Evolutionary conservation across 2,329 filamentous ascomycete genomes (phyloP).

Genomic region (Aspergillus carbonarius): DNA sequence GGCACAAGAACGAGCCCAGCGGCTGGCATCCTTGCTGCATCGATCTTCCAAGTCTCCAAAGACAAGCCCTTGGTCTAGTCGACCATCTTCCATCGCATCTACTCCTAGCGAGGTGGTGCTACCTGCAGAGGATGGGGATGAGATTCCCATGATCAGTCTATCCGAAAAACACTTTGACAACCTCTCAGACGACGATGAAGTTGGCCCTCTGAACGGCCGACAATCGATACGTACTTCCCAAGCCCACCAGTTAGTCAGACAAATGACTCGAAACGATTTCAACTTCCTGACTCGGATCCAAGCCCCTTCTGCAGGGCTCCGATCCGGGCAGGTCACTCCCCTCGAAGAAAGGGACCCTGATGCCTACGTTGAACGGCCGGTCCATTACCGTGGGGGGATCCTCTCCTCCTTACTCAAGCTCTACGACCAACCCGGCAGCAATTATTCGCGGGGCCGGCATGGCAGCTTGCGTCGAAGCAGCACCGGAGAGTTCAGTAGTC

Average conservation of each 20-base stretch:
- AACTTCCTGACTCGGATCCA: slow-evolving; percentile 34
- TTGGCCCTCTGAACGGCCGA: slow-evolving; percentile 25
- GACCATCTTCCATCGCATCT: slow-evolving; percentile 31
- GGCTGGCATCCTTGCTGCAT: slow-evolving; percentile 35
- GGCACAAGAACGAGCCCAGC: slow-evolving; percentile 36
- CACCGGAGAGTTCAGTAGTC: slow-evolving; percentile 30
- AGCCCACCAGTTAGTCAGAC: slow-evolving; percentile 34
- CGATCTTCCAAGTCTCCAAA: slow-evolving; percentile 32
- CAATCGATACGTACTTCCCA: slow-evolving; percentile 30
- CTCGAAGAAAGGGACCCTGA: slow-evolving; percentile 49
- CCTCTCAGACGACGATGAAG: slow-evolving; percentile 34
- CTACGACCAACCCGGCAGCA: slow-evolving; percentile 55
- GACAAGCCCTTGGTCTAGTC: slow-evolving; percentile 27
- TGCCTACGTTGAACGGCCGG: slow-evolving; percentile 65
- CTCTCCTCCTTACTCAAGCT: slow-evolving; percentile 71
- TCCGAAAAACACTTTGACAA: slow-evolving; percentile 34
- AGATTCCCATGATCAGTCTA: slow-evolving; percentile 36
- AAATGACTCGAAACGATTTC: slow-evolving; percentile 39
- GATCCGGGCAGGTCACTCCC: slow-evolving; percentile 36
- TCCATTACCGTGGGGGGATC: slow-evolving; percentile 70
- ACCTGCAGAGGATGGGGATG: slow-evolving; percentile 33
- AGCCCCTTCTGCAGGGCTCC: slow-evolving; percentile 30
- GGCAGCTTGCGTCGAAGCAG: slow-evolving; percentile 33
- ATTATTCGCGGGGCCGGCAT: slow-evolving; percentile 29
- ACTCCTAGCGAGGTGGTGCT: slow-evolving; percentile 29